Percentiles rank a stretch among this genome's conserved stretches.
These are phyloP conservation scores for Apiospora rasikravindrae DNA, from an alignment of 2,329 filamentous ascomycete species.

Conservation along the genomic window DNA sequence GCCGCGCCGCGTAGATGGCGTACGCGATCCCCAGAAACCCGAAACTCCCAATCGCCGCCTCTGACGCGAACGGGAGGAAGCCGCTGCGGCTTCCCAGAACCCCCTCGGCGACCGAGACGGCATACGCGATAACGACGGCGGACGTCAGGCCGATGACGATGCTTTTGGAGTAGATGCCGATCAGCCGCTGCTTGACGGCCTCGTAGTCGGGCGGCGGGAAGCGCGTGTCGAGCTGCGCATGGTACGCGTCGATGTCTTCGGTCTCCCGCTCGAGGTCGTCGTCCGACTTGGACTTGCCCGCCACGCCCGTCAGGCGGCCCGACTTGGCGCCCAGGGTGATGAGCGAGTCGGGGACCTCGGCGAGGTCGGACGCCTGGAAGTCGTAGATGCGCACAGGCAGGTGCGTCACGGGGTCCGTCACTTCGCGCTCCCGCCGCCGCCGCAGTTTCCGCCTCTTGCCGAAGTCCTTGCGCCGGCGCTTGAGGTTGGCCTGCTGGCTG, in stretches of 20 bases:
- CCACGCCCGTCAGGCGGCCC: conserved; percentile 17
- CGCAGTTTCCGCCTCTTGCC: neutral
- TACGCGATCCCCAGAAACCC: conserved; percentile 8
- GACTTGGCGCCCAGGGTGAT: conserved; percentile 1
- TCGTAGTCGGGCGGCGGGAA: conserved; percentile 18
- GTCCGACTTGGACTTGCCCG: conserved; percentile 8
- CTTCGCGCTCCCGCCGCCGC: conserved; percentile 13
- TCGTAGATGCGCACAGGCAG: conserved; percentile 19
- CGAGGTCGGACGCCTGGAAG: conserved; percentile 16
- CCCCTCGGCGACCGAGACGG: neutral
- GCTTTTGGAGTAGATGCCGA: conserved; percentile 11
- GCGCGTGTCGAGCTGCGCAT: conserved; percentile 2
- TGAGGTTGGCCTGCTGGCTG: neutral
- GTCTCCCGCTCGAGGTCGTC: neutral
- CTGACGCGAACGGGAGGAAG: neutral
- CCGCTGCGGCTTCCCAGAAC: neutral
- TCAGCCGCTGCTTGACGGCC: neutral
- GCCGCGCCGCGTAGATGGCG: conserved; percentile 7
- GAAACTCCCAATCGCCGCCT: neutral
- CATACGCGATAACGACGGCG: neutral
- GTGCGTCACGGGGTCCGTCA: conserved; percentile 19
- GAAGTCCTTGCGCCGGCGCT: conserved; percentile 18
- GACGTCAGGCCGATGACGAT: neutral
- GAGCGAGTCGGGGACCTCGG: neutral
- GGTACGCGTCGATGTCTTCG: conserved; percentile 17